Evolutionary conservation across 2,329 filamentous ascomycete genomes (phyloP), one percentile per base, ranked within the genome.

Genomic region (Orbilia quercus): DNA sequence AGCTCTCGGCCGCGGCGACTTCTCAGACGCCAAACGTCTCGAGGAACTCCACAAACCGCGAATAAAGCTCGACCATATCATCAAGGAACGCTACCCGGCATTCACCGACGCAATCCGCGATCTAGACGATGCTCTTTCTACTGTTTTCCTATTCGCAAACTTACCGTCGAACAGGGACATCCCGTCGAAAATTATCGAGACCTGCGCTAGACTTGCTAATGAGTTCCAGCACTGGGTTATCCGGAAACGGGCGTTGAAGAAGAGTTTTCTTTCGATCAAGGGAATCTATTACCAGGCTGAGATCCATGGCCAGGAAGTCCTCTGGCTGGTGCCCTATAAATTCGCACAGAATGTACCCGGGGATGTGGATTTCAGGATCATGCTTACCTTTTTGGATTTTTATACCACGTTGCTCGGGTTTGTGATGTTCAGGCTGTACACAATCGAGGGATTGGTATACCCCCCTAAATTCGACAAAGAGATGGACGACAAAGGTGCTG

Each of bases 161-260:
- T 88, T 99, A 28, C 95, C 95, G 1, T 95, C 93, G 18, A 96
- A 92, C 76, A 86, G 90, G 22, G 89, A 91, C 75, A 92, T 99
- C 14, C 94, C 95, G 50, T 89, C 92, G 72, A 97, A 96, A 85
- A 96, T 96, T 82, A 93, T 99, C 81, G 91, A 92, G 59, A 90
- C 92, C 76, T 99, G 95, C 84, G 93, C 98, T 83, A 89, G 92
- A 63, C 84, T 99, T 62, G 94, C 90, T 78, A 89, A 94, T 81
- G 95, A 99, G 83, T 99, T 99, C 82, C 91, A 98, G 83, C 95
- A 98, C 84, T 99, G 96, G 82, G 86, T 99, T 75, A 99, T 99
- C 80, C 87, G 89, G 50, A 96, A 94, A 44, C 88, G 96, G 82
- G 92, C 91, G 78, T 84, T 99, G 77, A 90, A 91, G 79, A 98